Conservation (phyloP, 805 yeast species). For the Lipomyces mesembrius region DNA sequence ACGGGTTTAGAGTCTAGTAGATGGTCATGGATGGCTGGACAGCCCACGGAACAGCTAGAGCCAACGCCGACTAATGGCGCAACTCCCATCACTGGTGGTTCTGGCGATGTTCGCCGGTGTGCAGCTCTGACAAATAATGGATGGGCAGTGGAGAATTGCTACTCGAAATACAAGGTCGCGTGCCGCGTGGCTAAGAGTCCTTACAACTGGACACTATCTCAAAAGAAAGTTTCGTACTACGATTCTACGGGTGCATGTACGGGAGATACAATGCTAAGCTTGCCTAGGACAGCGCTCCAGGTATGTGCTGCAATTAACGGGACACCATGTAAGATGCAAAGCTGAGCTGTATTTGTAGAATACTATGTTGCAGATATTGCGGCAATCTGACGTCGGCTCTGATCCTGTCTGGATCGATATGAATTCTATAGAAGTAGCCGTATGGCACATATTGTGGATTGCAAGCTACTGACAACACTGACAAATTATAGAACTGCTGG, state of each 20-base stretch:
- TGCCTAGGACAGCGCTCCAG: constrained; percentile 36
- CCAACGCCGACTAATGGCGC: constrained; percentile 24
- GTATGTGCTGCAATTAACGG: not conserved
- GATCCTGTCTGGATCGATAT: constrained; percentile 32
- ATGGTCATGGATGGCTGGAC: constrained; percentile 77
- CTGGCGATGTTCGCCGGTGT: constrained; percentile 52
- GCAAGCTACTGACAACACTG: not conserved
- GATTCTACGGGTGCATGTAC: constrained; percentile 38
- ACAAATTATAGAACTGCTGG: constrained; percentile 28
- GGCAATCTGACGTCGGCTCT: constrained; percentile 7
- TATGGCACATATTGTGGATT: not conserved
- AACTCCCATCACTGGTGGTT: constrained; percentile 15
- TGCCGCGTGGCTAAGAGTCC: constrained; percentile 56
- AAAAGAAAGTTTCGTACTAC: constrained; percentile 46
- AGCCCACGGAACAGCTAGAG: constrained; percentile 52
- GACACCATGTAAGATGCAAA: not conserved
- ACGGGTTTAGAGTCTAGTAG: constrained; percentile 42
- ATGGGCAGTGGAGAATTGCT: constrained; percentile 74
- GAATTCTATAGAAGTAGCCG: constrained; percentile 28
- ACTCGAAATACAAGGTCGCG: constrained; percentile 54
- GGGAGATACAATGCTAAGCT: constrained; percentile 24
- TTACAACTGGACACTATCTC: constrained; percentile 44
- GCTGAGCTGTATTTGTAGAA: constrained; percentile 7
- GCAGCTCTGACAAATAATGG: constrained; percentile 53
- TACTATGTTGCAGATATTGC: constrained; percentile 22